Conservation (phyloP, 441 rosid species). For the Hura crepitans region DNA sequence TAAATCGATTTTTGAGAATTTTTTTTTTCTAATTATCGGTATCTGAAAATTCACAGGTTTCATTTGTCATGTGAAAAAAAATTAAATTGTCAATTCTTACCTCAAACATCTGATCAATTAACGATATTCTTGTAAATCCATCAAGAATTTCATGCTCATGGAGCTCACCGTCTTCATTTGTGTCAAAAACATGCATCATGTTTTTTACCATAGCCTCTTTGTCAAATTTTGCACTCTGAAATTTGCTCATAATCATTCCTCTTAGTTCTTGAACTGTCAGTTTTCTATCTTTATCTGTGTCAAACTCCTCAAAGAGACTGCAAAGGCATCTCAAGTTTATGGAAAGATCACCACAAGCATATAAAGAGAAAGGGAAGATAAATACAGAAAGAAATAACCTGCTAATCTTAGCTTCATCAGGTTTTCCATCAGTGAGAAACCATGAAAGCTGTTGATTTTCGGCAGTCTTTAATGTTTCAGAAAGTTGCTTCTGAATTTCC, state of each 20-base stretch:
- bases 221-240: slow-evolving; percentile 2
- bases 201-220: background rate
- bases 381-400: background rate
- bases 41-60: too few species aligned
- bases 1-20: too few species aligned
- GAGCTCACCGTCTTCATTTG: slow-evolving; percentile 2
- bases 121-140: slow-evolving; percentile 4
- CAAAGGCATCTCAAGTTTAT: background rate
- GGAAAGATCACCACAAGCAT: background rate
- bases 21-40: too few species aligned
- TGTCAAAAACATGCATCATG: slow-evolving; percentile 13
- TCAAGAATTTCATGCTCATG: slow-evolving; percentile 5
- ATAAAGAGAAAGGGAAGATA: background rate
- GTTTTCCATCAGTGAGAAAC: slow-evolving; percentile 21
- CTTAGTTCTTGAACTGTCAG: slow-evolving; percentile 10
- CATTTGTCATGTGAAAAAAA: too few species aligned
- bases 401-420: slow-evolving; percentile 14
- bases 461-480: background rate
- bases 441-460: slow-evolving; percentile 9
- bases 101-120: background rate
- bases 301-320: slow-evolving; percentile 21
- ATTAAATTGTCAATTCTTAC: background rate
- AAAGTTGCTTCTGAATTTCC: slow-evolving; percentile 5
- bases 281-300: slow-evolving; percentile 7
- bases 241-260: background rate